A percentile compares a stretch with the other conserved stretches of the same genome.
Conservation (phyloP, 257 asterid genomes). For the Jasminum sambac region DNA sequence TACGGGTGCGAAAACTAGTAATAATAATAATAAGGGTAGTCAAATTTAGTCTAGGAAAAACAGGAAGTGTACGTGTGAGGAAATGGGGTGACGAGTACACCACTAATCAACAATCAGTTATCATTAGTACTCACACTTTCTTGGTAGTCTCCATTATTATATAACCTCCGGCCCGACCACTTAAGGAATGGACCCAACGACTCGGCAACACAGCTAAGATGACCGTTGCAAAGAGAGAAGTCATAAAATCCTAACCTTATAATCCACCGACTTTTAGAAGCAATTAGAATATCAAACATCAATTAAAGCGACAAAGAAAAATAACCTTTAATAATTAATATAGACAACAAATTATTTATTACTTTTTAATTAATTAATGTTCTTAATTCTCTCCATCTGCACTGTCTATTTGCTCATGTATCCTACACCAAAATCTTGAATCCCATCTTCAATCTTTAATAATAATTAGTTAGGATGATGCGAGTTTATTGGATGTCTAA, state of each 20-base stretch:
- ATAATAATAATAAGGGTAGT: too few species aligned
- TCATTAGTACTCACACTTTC: background rate
- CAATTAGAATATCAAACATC: background rate
- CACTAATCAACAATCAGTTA: too few species aligned
- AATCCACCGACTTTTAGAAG: background rate
- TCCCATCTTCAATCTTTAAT: background rate
- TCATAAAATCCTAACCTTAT: slow-evolving; percentile 4
- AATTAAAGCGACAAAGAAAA: background rate
- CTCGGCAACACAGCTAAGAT: slow-evolving; percentile 8
- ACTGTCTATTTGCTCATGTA: background rate
- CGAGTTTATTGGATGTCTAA: background rate
- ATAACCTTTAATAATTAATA: background rate
- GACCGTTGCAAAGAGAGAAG: slow-evolving; percentile 10
- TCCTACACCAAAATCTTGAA: background rate
- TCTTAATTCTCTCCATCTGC: background rate
- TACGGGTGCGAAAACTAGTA: too few species aligned
- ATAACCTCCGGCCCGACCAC: slow-evolving; percentile 33
- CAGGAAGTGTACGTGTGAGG: too few species aligned
- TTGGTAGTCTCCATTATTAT: background rate
- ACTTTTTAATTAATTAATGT: background rate
- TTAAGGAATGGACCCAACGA: slow-evolving; percentile 12
- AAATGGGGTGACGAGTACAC: too few species aligned
- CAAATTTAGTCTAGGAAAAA: too few species aligned
- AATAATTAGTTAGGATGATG: background rate
- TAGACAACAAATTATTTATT: background rate